Conservation (phyloP, 2,329 filamentous ascomycete species). For the Apiospora malaysiana region DNA sequence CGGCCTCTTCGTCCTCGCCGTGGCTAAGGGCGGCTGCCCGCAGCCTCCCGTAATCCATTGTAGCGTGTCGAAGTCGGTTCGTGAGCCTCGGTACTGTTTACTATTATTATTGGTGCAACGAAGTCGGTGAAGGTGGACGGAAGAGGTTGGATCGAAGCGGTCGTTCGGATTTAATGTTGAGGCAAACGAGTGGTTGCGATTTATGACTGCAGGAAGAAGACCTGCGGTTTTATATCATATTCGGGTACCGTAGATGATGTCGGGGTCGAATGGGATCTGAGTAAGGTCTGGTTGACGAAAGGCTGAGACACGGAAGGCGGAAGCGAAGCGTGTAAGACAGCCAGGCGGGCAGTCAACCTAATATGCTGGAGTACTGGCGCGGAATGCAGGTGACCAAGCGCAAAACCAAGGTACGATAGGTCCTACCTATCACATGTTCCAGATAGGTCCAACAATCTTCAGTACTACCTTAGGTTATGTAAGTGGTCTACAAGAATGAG, state of each 20-base stretch:
- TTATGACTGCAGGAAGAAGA: not conserved
- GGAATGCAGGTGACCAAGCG: not conserved
- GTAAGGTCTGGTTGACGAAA: not conserved
- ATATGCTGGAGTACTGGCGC: conserved; percentile 5
- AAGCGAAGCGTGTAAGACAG: conserved; percentile 12
- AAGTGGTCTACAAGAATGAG: not conserved
- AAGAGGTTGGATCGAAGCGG: not conserved
- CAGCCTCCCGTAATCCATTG: conserved; percentile 76
- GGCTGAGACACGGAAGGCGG: conserved; percentile 5
- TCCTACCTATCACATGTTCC: not conserved
- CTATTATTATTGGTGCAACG: not conserved
- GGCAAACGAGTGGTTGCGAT: not conserved
- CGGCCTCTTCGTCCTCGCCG: conserved; percentile 91
- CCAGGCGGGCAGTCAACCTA: not conserved
- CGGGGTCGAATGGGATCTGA: no score
- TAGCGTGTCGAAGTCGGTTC: conserved; percentile 22
- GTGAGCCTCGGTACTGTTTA: not conserved
- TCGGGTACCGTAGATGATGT: no score
- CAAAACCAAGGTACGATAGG: not conserved
- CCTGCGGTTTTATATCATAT: not conserved
- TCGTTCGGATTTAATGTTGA: not conserved
- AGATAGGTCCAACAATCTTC: not conserved
- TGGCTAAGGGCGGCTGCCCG: conserved; percentile 86
- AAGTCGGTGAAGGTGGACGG: not conserved
- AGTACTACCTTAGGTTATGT: no score